Conservation (phyloP, 176 grass and related monocot genomes). For the Eragrostis nindensis region DNA sequence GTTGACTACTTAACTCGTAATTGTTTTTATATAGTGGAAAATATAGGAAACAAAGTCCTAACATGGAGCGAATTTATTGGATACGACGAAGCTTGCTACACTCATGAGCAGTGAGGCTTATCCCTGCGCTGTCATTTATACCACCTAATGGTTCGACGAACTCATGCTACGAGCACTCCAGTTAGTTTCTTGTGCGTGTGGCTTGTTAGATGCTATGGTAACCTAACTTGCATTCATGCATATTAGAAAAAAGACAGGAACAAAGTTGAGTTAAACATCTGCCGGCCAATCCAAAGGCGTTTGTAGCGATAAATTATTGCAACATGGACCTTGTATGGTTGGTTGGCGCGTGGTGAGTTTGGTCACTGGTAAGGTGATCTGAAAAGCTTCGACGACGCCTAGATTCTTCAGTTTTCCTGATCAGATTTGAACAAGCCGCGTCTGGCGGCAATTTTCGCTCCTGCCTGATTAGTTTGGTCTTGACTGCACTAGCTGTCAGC, state of each 20-base stretch:
- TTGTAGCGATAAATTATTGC: slow-evolving; percentile 8
- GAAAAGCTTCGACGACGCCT: not conserved
- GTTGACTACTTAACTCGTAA: not conserved
- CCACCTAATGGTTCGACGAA: not conserved
- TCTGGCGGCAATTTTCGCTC: too few relatives aligned
- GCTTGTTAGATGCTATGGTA: not conserved
- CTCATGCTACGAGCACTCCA: not conserved
- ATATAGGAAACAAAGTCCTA: not conserved
- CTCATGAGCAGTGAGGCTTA: not conserved
- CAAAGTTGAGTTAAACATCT: not conserved
- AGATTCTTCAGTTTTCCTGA: slow-evolving; percentile 13
- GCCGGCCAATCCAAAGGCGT: not conserved
- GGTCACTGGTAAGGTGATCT: slow-evolving; percentile 12
- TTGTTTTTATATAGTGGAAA: not conserved
- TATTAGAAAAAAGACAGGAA: not conserved
- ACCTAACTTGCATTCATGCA: not conserved
- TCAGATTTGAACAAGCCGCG: not conserved
- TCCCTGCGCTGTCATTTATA: not conserved
- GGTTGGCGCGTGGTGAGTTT: slow-evolving; percentile 40
- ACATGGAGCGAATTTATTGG: not conserved
- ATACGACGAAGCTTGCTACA: not conserved
- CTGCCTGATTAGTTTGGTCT: not conserved
- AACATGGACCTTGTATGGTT: not conserved
- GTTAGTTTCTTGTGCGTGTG: not conserved
- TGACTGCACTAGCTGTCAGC: not conserved